phyloP scores from a whole-genome alignment of 176 grass and related monocot species.

The Ensete ventricosum region DNA sequence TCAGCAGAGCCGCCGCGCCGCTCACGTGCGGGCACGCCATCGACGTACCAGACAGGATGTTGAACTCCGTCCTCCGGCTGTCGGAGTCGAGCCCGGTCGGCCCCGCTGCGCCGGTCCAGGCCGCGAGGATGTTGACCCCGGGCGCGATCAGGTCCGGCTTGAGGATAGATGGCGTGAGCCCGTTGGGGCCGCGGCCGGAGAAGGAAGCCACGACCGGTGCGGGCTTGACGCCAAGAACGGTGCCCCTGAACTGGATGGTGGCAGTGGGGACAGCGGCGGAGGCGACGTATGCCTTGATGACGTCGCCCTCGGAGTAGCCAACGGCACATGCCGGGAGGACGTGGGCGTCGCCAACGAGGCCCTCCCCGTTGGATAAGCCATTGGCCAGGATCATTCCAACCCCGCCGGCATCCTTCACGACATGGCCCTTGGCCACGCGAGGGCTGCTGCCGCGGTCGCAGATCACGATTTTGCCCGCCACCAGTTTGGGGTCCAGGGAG shows the following conservation, averaged over 20 bases:
- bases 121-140: slow-evolving; percentile 61
- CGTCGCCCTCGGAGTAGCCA: slow-evolving; percentile 24
- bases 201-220: slow-evolving; percentile 56
- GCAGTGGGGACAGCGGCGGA: slow-evolving; percentile 15
- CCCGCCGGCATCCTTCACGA: slow-evolving; percentile 33
- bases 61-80: slow-evolving; percentile 36
- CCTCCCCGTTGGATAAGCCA: slow-evolving; percentile 18
- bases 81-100: slow-evolving; percentile 22
- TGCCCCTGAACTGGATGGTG: slow-evolving; percentile 36
- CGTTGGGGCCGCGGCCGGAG: slow-evolving; percentile 58
- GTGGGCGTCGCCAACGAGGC: slow-evolving; percentile 26
- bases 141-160: slow-evolving; percentile 80
- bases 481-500: slow-evolving; percentile 32
- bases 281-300: slow-evolving; percentile 37
- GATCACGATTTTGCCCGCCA: slow-evolving; percentile 48
- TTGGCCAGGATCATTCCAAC: slow-evolving; percentile 36
- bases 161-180: slow-evolving; percentile 42
- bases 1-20: slow-evolving; percentile 55
- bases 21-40: slow-evolving; percentile 68
- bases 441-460: slow-evolving; percentile 23
- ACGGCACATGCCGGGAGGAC: slow-evolving; percentile 34
- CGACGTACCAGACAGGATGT: slow-evolving; percentile 59
- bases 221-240: slow-evolving; percentile 44
- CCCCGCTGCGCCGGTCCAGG: slow-evolving; percentile 51
- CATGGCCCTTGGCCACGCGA: slow-evolving; percentile 26